Percentiles rank a stretch among this genome's conserved stretches.
phyloP scores from a whole-genome alignment of 148 eudicot species.

The Chenopodium quinoa region DNA sequence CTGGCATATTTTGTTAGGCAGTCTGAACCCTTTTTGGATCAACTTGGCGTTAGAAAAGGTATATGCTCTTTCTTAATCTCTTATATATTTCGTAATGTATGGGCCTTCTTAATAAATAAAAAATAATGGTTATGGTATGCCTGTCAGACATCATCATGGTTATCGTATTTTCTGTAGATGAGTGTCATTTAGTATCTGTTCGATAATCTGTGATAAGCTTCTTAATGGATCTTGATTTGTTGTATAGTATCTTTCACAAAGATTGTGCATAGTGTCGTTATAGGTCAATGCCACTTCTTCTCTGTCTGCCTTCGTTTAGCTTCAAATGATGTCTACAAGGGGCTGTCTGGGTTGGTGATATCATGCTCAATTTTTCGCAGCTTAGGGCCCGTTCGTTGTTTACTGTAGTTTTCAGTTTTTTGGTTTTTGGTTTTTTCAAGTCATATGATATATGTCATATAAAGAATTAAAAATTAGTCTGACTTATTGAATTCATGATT shows the following conservation, averaged over 20 bases:
- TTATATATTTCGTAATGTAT: background rate
- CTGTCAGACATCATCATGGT: background rate
- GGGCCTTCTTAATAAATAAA: background rate
- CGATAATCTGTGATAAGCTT: background rate
- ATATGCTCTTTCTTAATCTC: background rate
- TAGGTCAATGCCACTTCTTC: background rate
- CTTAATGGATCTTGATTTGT: background rate
- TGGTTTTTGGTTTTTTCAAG: too few relatives aligned
- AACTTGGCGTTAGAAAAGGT: constrained; percentile 91
- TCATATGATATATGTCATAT: too few relatives aligned
- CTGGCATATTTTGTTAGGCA: constrained; percentile 82
- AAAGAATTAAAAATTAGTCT: too few relatives aligned
- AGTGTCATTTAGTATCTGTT: background rate
- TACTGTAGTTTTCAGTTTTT: too few relatives aligned
- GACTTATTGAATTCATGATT: too few relatives aligned
- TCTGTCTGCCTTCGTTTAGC: background rate
- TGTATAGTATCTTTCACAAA: background rate
- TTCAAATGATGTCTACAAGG: background rate
- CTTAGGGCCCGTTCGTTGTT: too few relatives aligned
- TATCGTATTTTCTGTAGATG: background rate
- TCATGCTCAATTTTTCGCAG: too few relatives aligned
- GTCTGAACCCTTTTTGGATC: constrained; percentile 92
- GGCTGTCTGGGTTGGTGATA: background rate
- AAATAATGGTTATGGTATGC: background rate
- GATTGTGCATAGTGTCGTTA: background rate